phyloP scores from a whole-genome alignment of 1,284 basidiomycete genomes.

The Cutaneotrichosporon spelunceum region DNA sequence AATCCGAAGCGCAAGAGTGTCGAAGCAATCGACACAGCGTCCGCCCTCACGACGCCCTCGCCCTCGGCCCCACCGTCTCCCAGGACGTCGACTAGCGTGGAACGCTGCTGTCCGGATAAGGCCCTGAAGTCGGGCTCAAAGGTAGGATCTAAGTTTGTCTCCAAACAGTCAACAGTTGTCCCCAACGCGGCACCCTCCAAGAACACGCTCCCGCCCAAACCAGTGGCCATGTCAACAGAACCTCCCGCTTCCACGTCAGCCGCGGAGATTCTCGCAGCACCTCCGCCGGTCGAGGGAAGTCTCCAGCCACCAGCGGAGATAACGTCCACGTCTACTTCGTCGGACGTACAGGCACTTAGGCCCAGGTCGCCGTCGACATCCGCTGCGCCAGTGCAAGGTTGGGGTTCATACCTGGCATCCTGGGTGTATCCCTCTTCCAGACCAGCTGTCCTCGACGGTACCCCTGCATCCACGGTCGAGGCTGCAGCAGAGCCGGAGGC shows the following conservation, averaged over 20 bases:
- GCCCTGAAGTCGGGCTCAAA: not conserved
- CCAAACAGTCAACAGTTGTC: not conserved
- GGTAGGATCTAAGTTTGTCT: not conserved
- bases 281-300: slow-evolving; percentile 1
- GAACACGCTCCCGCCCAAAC: not conserved
- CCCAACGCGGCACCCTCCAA: not conserved
- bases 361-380: not conserved
- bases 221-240: not conserved
- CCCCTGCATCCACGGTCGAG: not conserved
- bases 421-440: slow-evolving; percentile 24
- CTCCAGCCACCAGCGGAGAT: slow-evolving; percentile 1
- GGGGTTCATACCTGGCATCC: slow-evolving; percentile 37
- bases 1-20: slow-evolving; percentile 12
- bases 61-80: slow-evolving; percentile 3
- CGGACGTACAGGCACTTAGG: not conserved
- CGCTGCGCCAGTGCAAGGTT: slow-evolving; percentile 18
- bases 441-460: not conserved
- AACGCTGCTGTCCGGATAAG: not conserved
- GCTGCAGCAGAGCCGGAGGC: not conserved
- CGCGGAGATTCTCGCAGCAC: not conserved
- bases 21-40: not conserved
- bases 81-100: not conserved
- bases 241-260: not conserved
- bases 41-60: not conserved
- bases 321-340: not conserved